Conservation (phyloP, 2,329 filamentous ascomycete genomes). For the Alternaria angustiovoidea region DNA sequence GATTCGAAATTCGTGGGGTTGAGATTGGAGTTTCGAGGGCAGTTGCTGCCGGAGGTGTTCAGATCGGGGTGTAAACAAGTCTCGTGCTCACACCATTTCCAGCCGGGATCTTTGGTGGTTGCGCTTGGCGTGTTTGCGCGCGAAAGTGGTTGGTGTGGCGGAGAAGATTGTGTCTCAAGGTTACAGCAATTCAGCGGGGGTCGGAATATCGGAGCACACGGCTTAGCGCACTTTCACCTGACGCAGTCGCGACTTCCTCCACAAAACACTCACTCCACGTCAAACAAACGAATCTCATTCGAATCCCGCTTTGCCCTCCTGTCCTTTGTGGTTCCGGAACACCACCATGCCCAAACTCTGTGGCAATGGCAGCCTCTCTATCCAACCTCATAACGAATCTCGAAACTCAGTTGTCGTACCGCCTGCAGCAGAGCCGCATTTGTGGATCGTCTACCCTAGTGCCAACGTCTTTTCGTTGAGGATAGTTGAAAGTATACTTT, state of each 20-base stretch:
- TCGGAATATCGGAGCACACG: conserved; percentile 18
- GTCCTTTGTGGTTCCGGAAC: no score
- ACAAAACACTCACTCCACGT: background rate
- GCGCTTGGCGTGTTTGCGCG: conserved; percentile 31
- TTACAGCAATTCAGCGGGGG: conserved; percentile 13
- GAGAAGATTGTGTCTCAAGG: conserved; percentile 20
- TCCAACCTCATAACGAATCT: conserved; percentile 1
- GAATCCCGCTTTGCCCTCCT: background rate
- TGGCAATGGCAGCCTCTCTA: background rate
- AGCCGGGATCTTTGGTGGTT: conserved; percentile 7
- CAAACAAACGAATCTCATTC: background rate
- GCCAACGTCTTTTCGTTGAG: background rate
- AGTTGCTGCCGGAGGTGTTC: conserved; percentile 5
- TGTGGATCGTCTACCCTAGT: conserved; percentile 7
- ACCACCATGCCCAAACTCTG: background rate
- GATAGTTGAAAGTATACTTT: background rate
- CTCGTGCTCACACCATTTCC: conserved; percentile 40
- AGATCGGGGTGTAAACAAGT: conserved; percentile 2
- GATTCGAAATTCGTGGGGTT: conserved; percentile 11
- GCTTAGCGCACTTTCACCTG: conserved; percentile 8
- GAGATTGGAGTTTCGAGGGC: conserved; percentile 12
- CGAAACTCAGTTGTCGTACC: background rate
- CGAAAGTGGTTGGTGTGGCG: conserved; percentile 27
- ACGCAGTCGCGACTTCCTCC: background rate
- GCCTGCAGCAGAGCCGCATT: conserved; percentile 23